Percentiles rank a stretch among this genome's conserved stretches.
phyloP scores from a whole-genome alignment of 805 yeast species.

The Saccharomycopsis malanga region DNA sequence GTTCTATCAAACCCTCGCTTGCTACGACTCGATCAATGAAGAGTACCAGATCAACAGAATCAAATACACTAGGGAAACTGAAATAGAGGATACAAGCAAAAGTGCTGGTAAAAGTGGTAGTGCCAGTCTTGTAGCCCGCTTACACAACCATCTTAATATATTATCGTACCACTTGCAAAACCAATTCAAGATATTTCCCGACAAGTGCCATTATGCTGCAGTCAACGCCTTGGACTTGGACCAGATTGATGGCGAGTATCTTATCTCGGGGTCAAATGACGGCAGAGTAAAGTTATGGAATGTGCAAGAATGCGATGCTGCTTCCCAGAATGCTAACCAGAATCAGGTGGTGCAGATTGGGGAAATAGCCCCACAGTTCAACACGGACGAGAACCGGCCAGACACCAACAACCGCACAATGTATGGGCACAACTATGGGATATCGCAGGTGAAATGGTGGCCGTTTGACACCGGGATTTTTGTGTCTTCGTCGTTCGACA shows the following conservation, averaged over 20 bases:
- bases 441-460: slow-evolving; percentile 82
- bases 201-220: slow-evolving; percentile 25
- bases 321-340: slow-evolving; percentile 13
- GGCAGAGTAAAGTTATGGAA: slow-evolving; percentile 66
- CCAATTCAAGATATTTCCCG: neutral
- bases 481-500: slow-evolving; percentile 74
- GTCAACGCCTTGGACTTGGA: slow-evolving; percentile 60
- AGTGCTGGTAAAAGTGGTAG: neutral
- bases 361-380: neutral
- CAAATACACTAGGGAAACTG: neutral
- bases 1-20: neutral
- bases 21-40: neutral
- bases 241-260: slow-evolving; percentile 33
- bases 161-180: neutral
- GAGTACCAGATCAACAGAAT: neutral
- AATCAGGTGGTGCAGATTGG: slow-evolving; percentile 3
- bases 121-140: no score
- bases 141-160: neutral
- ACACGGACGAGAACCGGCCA: neutral
- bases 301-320: slow-evolving; percentile 29
- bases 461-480: slow-evolving; percentile 82
- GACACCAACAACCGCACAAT: neutral
- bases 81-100: neutral
- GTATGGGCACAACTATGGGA: slow-evolving; percentile 62
- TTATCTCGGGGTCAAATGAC: slow-evolving; percentile 71